phyloP scores from a whole-genome alignment of 2,329 filamentous ascomycete genomes.

The Trichoderma atroviride region DNA sequence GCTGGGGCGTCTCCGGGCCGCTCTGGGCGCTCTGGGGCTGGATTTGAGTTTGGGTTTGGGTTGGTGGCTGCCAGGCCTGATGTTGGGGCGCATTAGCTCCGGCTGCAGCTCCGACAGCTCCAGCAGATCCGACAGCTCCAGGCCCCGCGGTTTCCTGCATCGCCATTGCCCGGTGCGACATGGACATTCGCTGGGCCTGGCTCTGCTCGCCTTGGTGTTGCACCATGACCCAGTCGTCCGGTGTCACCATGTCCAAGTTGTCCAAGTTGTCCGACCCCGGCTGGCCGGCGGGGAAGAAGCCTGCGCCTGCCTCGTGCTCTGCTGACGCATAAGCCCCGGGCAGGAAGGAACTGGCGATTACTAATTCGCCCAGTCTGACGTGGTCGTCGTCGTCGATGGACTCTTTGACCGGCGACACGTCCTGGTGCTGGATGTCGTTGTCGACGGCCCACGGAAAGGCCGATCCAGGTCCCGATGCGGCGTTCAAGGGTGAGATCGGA shows the following conservation, averaged over 20 bases:
- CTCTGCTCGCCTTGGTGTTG: slow-evolving; percentile 32
- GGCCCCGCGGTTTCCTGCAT: slow-evolving; percentile 20
- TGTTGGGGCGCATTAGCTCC: neutral
- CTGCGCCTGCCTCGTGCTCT: neutral
- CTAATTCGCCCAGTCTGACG: slow-evolving; percentile 10
- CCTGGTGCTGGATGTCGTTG: neutral
- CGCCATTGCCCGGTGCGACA: slow-evolving; percentile 11
- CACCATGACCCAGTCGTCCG: slow-evolving; percentile 40
- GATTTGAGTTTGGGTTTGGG: neutral
- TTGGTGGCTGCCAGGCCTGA: slow-evolving; percentile 24
- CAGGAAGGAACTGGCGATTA: neutral
- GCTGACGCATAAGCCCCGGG: slow-evolving; percentile 1
- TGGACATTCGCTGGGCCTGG: slow-evolving; percentile 10
- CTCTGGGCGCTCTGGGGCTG: slow-evolving; percentile 24
- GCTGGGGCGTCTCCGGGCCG: slow-evolving; percentile 39
- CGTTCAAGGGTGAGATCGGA: slow-evolving; percentile 26
- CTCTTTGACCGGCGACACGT: neutral
- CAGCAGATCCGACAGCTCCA: too few species aligned
- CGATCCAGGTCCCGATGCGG: slow-evolving; percentile 19
- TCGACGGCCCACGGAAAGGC: slow-evolving; percentile 22
- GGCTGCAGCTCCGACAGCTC: neutral
- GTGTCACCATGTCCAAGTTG: slow-evolving; percentile 5
- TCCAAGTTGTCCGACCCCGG: neutral
- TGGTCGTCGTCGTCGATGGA: slow-evolving; percentile 17
- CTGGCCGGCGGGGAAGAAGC: neutral